phyloP scores from a whole-genome alignment of 2,329 filamentous ascomycete species.

The Gremmenia infestans region DNA sequence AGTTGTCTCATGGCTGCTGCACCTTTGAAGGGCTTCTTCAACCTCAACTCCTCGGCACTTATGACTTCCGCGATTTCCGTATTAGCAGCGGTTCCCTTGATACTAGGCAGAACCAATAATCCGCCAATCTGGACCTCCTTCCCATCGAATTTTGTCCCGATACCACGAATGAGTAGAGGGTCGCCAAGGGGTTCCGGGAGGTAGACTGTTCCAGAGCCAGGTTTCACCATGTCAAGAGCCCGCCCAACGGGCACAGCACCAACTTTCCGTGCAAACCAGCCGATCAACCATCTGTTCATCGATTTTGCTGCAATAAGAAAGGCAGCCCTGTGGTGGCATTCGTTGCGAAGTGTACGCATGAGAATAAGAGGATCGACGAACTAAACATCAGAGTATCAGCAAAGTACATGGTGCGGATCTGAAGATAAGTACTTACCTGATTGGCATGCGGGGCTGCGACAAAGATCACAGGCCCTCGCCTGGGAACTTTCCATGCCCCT shows the following conservation, averaged over 20 bases:
- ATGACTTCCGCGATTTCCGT: constrained; percentile 4
- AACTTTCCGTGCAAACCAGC: constrained; percentile 71
- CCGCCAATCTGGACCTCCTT: constrained; percentile 10
- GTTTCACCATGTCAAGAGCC: constrained; percentile 78
- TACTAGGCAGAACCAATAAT: constrained; percentile 11
- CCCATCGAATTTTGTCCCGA: constrained; percentile 13
- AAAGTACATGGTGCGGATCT: too few relatives aligned
- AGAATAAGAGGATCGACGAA: constrained; percentile 92
- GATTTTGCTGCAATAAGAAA: constrained; percentile 93
- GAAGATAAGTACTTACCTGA: constrained; percentile 37
- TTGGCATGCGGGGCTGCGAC: constrained; percentile 97
- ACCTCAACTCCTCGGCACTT: constrained; percentile 4
- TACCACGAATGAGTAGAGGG: constrained; percentile 1
- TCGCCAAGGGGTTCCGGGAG: background rate
- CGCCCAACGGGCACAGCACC: constrained; percentile 84
- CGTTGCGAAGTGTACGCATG: constrained; percentile 78
- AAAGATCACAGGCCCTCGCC: constrained; percentile 83
- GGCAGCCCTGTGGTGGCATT: constrained; percentile 70
- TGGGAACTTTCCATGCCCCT: constrained; percentile 90
- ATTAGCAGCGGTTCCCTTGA: background rate
- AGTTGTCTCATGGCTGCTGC: constrained; percentile 6
- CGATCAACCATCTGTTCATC: constrained; percentile 76
- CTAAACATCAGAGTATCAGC: too few relatives aligned
- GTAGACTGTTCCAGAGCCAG: constrained; percentile 71
- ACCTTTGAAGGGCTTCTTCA: constrained; percentile 10